Evolutionary conservation across 768 basidiomycete species (phyloP), one percentile per base, ranked within the genome.

Genomic region (Postia placenta): DNA sequence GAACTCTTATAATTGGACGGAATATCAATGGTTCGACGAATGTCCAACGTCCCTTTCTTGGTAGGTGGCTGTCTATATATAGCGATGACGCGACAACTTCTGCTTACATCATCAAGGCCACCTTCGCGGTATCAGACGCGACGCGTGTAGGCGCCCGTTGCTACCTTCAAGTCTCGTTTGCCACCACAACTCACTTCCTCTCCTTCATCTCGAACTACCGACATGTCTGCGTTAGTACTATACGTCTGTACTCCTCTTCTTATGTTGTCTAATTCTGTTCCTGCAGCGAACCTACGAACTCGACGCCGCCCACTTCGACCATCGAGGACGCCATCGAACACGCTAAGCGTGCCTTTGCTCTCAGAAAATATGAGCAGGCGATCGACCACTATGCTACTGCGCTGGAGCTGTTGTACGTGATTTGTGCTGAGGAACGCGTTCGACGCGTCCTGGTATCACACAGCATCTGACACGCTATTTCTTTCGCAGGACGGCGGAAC

Each of bases 321-420:
- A 53, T 85, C 49, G 81, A 84, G 57, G 76, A 69, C 41, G 72
- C 76, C 9, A 70, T 92, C 48, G 88, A 89, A 61, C 85, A 81
- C 52, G 90, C 85, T 1, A 87, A 87, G 74, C 87, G 89, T 72
- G 89, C 90, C 1, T 89, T 90, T 67, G 90, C 92, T 24, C 79
- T 93, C 61, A 79, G 75, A 63, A 88, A 90, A 65, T 93, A 82
- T 57, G 87, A 92, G 58, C 82, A 90, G 59, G 85, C 92, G 1
- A 81, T 90, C 12, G 87, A 92, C 27, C 72, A 83, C 61, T 93
- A 92, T 67, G 85, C 87, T 33, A 81, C 77, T 30, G 91, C 91
- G 4, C 79, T 95, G 40, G 92, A 95, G 64, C 64, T 86, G 50
- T 71, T 83, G 92, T 92, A 68, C 63, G 89, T 81, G 30, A 41